These are phyloP conservation scores for Leccinum pellstonianum DNA, from an alignment of 768 basidiomycete species.

Conservation along the genomic window DNA sequence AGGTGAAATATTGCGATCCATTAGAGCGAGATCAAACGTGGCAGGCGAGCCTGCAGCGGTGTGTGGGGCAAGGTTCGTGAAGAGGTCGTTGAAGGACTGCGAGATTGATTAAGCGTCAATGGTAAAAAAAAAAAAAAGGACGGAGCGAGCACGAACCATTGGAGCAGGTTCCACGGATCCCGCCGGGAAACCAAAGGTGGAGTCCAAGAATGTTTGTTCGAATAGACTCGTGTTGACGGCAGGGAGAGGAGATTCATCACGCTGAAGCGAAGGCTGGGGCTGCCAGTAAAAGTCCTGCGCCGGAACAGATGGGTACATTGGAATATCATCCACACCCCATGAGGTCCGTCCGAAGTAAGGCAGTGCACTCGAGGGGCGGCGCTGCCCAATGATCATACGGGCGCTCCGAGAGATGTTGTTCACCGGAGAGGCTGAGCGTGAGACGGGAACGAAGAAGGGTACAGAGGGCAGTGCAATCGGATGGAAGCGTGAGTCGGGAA, in stretches of 20 bases:
- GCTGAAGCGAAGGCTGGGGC: conserved; percentile 32
- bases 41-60: conserved; percentile 8
- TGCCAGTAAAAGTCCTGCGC: conserved; percentile 9
- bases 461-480: conserved; percentile 45
- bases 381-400: conserved; percentile 42
- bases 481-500: conserved; percentile 42
- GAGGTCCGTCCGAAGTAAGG: conserved; percentile 34
- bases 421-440: conserved; percentile 46
- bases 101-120: background rate
- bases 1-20: conserved; percentile 28
- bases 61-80: conserved; percentile 25
- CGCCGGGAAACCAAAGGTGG: conserved; percentile 27
- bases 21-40: conserved; percentile 21
- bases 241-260: conserved; percentile 48
- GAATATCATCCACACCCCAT: conserved; percentile 28
- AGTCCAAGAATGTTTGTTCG: conserved; percentile 40
- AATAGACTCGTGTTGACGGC: conserved; percentile 50
- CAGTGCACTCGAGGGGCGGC: conserved; percentile 50
- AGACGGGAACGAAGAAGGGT: conserved; percentile 40
- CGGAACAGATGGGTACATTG: conserved; percentile 17
- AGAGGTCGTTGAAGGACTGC: conserved; percentile 26
- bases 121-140: rapidly evolving
- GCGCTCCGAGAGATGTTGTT: conserved; percentile 43
- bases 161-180: conserved; percentile 9
- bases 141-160: conserved; percentile 12